phyloP scores from a whole-genome alignment of 108 stramenopile genomes.

The Cylindrotheca closterium region DNA sequence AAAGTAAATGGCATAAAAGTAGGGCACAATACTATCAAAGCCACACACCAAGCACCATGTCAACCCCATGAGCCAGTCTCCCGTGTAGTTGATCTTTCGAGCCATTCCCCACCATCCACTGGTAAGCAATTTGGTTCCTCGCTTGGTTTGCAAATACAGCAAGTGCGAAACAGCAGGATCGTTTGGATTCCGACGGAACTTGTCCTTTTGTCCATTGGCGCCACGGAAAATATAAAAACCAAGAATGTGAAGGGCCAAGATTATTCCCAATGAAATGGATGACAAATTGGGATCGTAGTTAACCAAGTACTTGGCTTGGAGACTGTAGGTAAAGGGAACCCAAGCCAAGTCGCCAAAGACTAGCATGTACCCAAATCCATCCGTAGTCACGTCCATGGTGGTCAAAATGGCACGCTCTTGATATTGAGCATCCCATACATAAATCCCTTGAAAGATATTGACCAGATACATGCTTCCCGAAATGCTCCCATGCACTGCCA shows the following conservation, averaged over 20 bases:
- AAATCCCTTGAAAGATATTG: constrained; percentile 89
- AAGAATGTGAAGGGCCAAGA: constrained; percentile 60
- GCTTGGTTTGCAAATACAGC: constrained; percentile 72
- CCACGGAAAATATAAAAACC: constrained; percentile 93
- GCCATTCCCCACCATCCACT: constrained; percentile 98
- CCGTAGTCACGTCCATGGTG: constrained; percentile 99
- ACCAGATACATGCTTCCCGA: constrained; percentile 89
- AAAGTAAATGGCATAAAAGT: constrained; percentile 97
- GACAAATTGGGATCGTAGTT: constrained; percentile 84
- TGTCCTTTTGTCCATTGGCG: constrained; percentile 94
- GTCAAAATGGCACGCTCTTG: constrained; percentile 94
- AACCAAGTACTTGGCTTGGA: constrained; percentile 92
- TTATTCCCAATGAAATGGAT: constrained; percentile 34
- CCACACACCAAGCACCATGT: constrained; percentile 96
- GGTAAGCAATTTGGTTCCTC: constrained; percentile 88
- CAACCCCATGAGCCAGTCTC: constrained; percentile 98
- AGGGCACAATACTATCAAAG: constrained; percentile 87
- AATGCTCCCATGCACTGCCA: constrained; percentile 67
- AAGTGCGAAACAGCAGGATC: constrained; percentile 62
- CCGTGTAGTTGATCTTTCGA: constrained; percentile 99
- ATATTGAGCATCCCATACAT: constrained; percentile 97
- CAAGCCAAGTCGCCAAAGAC: constrained; percentile 98
- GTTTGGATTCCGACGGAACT: constrained; percentile 88
- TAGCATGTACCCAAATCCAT: constrained; percentile 99
- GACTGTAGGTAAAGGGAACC: constrained; percentile 96